These are phyloP conservation scores for Pleurotus tuoliensis DNA, from an alignment of 768 basidiomycete species.

Conservation along the genomic window DNA sequence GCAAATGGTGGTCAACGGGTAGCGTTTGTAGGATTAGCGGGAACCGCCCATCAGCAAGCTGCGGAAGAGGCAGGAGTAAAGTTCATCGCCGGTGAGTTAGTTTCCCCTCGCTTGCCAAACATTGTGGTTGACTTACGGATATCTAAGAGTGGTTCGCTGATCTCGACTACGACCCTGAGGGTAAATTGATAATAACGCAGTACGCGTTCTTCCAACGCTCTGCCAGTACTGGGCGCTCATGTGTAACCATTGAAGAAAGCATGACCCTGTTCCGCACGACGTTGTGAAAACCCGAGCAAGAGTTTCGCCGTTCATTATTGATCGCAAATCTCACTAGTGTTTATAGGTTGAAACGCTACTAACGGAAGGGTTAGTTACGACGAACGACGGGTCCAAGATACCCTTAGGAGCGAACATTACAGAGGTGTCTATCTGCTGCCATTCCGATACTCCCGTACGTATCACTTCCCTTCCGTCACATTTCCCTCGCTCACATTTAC, in stretches of 20 bases:
- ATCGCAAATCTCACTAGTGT: not conserved
- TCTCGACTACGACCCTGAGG: slow-evolving; percentile 53
- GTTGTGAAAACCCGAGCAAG: slow-evolving; percentile 41
- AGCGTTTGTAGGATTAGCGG: slow-evolving; percentile 60
- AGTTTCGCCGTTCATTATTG: not conserved
- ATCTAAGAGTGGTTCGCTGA: slow-evolving; percentile 65
- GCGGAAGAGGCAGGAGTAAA: slow-evolving; percentile 49
- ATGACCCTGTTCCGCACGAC: slow-evolving; percentile 41
- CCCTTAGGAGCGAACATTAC: slow-evolving; percentile 39
- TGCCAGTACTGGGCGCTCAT: too few species aligned
- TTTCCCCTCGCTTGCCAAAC: not conserved
- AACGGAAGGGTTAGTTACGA: slow-evolving; percentile 41
- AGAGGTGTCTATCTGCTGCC: slow-evolving; percentile 61
- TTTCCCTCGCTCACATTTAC: not conserved
- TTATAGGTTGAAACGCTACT: slow-evolving; percentile 43
- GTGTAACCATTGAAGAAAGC: slow-evolving; percentile 31
- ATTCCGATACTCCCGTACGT: slow-evolving; percentile 58
- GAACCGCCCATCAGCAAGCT: slow-evolving; percentile 57
- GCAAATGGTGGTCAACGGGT: slow-evolving; percentile 25
- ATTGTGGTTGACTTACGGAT: not conserved
- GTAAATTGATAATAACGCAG: slow-evolving; percentile 60
- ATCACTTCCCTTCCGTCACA: slow-evolving; percentile 1
- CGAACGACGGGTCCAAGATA: slow-evolving; percentile 34
- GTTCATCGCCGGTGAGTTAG: slow-evolving; percentile 54
- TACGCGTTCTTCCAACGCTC: slow-evolving; percentile 15